These are phyloP conservation scores for Curvularia sp. DNA, from an alignment of 2,329 filamentous ascomycete species.

Conservation along the genomic window DNA sequence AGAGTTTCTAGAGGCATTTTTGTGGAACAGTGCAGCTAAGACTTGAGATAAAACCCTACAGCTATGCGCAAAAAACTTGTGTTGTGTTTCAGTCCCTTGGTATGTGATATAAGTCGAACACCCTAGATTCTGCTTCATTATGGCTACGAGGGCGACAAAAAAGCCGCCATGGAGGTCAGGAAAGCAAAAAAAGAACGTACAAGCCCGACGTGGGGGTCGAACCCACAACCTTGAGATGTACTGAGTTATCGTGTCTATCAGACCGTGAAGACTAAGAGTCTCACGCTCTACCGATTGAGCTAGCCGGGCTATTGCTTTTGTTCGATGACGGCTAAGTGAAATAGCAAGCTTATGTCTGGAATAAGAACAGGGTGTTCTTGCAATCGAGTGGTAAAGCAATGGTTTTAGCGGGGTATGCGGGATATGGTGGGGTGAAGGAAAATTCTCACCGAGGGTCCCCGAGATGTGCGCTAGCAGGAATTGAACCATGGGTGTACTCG, in stretches of 20 bases:
- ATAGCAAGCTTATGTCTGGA: too few species aligned
- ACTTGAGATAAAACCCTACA: too few species aligned
- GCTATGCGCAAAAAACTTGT: background rate
- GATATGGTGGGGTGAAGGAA: constrained; percentile 1
- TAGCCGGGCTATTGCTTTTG: constrained; percentile 25
- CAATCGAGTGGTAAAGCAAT: too few species aligned
- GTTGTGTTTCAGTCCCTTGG: background rate
- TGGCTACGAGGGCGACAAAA: background rate
- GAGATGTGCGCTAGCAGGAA: constrained; percentile 4
- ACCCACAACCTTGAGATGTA: constrained; percentile 22
- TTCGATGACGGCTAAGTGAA: constrained; percentile 12
- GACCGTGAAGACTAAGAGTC: constrained; percentile 45
- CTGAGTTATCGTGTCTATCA: constrained; percentile 27
- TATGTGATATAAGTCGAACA: too few species aligned
- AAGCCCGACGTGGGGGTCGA: constrained; percentile 22
- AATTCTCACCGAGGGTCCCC: constrained; percentile 1
- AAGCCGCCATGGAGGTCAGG: background rate
- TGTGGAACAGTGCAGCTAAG: too few species aligned
- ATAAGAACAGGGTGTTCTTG: too few species aligned
- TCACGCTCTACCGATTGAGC: constrained; percentile 53
- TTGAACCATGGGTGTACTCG: constrained; percentile 1
- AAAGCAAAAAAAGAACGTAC: constrained; percentile 3
- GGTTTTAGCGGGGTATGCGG: too few species aligned
- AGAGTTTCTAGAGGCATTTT: too few species aligned
- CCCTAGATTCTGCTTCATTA: background rate